Evolutionary conservation across 352 stramenopile genomes (phyloP), one percentile per base, ranked within the genome.

Genomic region (Globisporangium cederbergense): DNA sequence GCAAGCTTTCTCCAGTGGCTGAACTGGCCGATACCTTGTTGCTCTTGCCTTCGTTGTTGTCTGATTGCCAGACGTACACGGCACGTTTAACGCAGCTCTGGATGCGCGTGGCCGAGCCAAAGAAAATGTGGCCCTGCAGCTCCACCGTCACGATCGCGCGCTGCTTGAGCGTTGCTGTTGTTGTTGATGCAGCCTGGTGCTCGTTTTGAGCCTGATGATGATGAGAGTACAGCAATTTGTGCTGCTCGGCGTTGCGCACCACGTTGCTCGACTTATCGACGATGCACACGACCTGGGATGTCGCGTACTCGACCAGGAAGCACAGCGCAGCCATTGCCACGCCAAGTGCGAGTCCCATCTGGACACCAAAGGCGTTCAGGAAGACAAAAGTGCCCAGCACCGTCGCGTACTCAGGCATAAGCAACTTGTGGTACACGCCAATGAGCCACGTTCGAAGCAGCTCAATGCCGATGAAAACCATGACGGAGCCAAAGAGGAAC

Each of bases 391-490:
- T 98, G 2, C 74, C 66, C 11, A 99, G 51, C 14, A 93, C 87
- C 50, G 98, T 88, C 4, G 81, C 64, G 68, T 98, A 99, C 73
- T 99, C 95, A 1, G 75, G 68, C 14, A 78, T 68, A 1, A 88
- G 75, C 11, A 92, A 60, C 60, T 91, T 92, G 20, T 73, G 68
- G 38, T 74, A 84, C 13, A 88, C 79, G 10, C 71, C 78, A 20
- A 90, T 59, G 7, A 92, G 67, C 83, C 83, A 92, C 0, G 80
- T 84, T 60, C 85, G 88, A 74, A 99, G 90, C 8, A 99, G 73
- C 66, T 99, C 96, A 5, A 98, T 76, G 38, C 92, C 96, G 68
- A 99, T 98, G 74, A 99, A 97, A 5, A 98, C 90, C 62, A 99
- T 88, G 18, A 99, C 76, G n/a, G 90, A 93, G 16, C 96, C 97